phyloP scores from a whole-genome alignment of 1,284 basidiomycete species.

The Cryptococcus sp. region DNA sequence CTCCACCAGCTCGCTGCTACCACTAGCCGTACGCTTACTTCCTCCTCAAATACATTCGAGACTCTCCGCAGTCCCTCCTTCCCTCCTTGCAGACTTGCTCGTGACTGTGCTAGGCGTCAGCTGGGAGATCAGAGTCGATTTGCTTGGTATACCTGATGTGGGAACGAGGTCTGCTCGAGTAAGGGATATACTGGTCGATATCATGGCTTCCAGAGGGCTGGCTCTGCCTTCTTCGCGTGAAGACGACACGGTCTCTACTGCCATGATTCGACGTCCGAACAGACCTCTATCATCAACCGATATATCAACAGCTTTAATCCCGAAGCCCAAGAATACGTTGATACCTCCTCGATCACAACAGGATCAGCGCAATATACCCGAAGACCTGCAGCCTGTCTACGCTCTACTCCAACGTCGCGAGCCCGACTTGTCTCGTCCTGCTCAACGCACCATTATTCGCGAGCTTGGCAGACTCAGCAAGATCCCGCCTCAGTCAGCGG shows the following conservation, averaged over 20 bases:
- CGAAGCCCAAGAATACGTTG: constrained; percentile 1
- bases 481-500: constrained; percentile 46
- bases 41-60: constrained; percentile 40
- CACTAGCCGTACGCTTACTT: constrained; percentile 33
- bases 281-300: constrained; percentile 1
- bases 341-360: neutral
- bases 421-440: constrained; percentile 31
- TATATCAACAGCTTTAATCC: constrained; percentile 12
- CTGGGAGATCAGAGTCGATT: constrained; percentile 42
- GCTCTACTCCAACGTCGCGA: constrained; percentile 19
- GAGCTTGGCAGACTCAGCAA: constrained; percentile 39
- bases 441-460: constrained; percentile 29
- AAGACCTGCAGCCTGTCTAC: constrained; percentile 42
- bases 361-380: constrained; percentile 20
- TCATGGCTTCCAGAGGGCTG: constrained; percentile 28
- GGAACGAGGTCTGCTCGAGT: constrained; percentile 34
- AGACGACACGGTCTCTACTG: neutral
- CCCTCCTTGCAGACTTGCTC: constrained; percentile 42
- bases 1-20: constrained; percentile 28
- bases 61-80: constrained; percentile 32
- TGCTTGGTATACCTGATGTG: constrained; percentile 37
- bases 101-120: constrained; percentile 38
- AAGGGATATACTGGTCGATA: constrained; percentile 26
- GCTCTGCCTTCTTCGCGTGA: constrained; percentile 12
- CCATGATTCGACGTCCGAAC: neutral